A percentile compares a stretch with the other conserved stretches of the same genome.
phyloP scores from a whole-genome alignment of 1,284 basidiomycete species.

The Jaminaea rosea region DNA sequence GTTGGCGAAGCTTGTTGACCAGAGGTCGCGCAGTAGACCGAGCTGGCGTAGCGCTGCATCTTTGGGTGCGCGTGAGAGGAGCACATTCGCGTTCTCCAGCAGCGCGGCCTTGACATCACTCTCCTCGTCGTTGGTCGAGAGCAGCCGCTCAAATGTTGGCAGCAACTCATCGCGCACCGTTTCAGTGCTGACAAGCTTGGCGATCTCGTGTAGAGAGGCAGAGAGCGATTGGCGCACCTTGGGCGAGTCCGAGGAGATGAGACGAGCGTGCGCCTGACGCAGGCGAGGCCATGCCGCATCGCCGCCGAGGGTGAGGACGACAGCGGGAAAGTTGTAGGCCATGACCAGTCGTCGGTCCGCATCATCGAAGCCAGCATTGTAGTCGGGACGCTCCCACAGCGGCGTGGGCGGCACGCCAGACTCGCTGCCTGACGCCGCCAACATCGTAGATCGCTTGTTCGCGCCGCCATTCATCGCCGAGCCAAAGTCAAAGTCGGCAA shows the following conservation, averaged over 20 bases:
- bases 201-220: constrained; percentile 80
- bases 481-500: constrained; percentile 8
- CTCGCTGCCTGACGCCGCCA: not conserved
- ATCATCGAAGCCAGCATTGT: too few relatives aligned
- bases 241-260: constrained; percentile 53
- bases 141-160: constrained; percentile 61
- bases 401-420: not conserved
- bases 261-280: constrained; percentile 60
- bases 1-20: constrained; percentile 58
- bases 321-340: constrained; percentile 90
- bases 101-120: constrained; percentile 55
- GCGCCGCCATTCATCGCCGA: not conserved
- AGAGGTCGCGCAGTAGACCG: constrained; percentile 55
- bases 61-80: constrained; percentile 54
- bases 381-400: constrained; percentile 58
- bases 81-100: constrained; percentile 49
- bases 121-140: constrained; percentile 58
- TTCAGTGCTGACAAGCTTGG: constrained; percentile 68
- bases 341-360: too few relatives aligned
- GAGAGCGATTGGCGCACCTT: constrained; percentile 70
- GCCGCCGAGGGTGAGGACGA: constrained; percentile 69
- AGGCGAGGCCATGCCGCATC: constrained; percentile 67
- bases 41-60: constrained; percentile 56
- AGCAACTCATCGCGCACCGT: constrained; percentile 65
- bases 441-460: constrained; percentile 18